These are phyloP conservation scores for Phytophthora chlamydospora DNA, from an alignment of 352 stramenopile genomes.

Conservation along the genomic window DNA sequence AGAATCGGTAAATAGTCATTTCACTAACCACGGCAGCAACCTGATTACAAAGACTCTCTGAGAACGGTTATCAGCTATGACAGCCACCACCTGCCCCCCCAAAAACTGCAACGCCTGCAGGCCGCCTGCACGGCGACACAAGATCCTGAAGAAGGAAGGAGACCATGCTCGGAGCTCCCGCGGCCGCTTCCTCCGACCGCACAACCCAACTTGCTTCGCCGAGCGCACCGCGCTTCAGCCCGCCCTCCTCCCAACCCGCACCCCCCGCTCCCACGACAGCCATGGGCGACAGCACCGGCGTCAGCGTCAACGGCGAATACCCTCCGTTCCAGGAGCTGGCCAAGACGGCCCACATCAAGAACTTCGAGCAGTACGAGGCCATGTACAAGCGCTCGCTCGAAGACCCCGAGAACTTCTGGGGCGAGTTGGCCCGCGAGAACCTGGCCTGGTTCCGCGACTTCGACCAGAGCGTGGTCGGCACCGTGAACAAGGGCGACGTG, in stretches of 20 bases:
- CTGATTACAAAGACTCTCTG: neutral
- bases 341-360: conserved; percentile 72
- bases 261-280: neutral
- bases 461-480: conserved; percentile 84
- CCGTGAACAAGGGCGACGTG: conserved; percentile 92
- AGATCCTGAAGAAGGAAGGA: conserved; percentile 21
- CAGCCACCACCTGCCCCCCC: neutral
- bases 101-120: conserved; percentile 11
- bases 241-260: neutral
- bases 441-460: conserved; percentile 96
- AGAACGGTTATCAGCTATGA: neutral
- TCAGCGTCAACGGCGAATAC: conserved; percentile 36
- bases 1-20: no score
- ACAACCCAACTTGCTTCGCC: conserved; percentile 28
- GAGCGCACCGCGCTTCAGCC: conserved; percentile 5
- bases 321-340: conserved; percentile 40
- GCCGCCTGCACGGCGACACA: neutral
- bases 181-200: neutral
- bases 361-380: conserved; percentile 76
- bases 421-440: conserved; percentile 82
- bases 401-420: conserved; percentile 94
- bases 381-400: conserved; percentile 90
- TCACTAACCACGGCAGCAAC: no score
- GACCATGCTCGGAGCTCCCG: neutral
- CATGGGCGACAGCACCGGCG: conserved; percentile 39